A percentile compares a stretch with the other conserved stretches of the same genome.
Conservation (phyloP, 1,284 basidiomycete species). For the Trametes versicolor region DNA sequence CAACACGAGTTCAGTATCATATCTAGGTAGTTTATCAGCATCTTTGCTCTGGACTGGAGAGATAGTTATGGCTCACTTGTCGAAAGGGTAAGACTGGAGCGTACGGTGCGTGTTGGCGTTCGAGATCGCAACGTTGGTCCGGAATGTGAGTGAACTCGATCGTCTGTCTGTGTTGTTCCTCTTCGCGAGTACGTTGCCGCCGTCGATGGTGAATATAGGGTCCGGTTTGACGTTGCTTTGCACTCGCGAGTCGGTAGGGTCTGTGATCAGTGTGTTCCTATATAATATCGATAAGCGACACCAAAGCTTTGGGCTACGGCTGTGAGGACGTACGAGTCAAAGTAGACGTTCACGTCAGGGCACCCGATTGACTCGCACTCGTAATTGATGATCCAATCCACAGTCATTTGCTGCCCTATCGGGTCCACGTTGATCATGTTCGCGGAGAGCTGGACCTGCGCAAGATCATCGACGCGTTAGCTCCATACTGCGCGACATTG, state of each 20-base stretch:
- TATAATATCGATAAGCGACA: neutral
- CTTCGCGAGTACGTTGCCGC: slow-evolving; percentile 27
- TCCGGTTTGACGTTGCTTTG: slow-evolving; percentile 31
- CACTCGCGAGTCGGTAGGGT: neutral
- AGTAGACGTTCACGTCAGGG: slow-evolving; percentile 35
- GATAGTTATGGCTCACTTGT: slow-evolving; percentile 30
- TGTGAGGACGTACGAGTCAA: slow-evolving; percentile 32
- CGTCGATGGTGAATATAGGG: slow-evolving; percentile 34
- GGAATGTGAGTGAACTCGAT: slow-evolving; percentile 32
- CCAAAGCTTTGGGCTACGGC: no score
- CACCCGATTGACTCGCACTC: slow-evolving; percentile 25
- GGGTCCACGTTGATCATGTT: slow-evolving; percentile 35
- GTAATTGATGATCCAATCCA: slow-evolving; percentile 35
- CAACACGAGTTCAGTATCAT: slow-evolving; percentile 10
- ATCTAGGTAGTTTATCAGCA: neutral
- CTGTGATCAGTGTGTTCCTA: slow-evolving; percentile 31
- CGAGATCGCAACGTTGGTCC: slow-evolving; percentile 35
- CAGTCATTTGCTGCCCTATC: slow-evolving; percentile 31
- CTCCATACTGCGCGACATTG: neutral
- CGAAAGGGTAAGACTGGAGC: slow-evolving; percentile 37
- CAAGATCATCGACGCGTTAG: no score
- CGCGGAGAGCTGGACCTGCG: slow-evolving; percentile 30
- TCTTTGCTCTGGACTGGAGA: neutral
- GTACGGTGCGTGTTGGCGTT: slow-evolving; percentile 32
- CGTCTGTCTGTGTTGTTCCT: slow-evolving; percentile 29